Conservation (phyloP, 2,329 filamentous ascomycete species). For the Rugonectria rugulosa region DNA sequence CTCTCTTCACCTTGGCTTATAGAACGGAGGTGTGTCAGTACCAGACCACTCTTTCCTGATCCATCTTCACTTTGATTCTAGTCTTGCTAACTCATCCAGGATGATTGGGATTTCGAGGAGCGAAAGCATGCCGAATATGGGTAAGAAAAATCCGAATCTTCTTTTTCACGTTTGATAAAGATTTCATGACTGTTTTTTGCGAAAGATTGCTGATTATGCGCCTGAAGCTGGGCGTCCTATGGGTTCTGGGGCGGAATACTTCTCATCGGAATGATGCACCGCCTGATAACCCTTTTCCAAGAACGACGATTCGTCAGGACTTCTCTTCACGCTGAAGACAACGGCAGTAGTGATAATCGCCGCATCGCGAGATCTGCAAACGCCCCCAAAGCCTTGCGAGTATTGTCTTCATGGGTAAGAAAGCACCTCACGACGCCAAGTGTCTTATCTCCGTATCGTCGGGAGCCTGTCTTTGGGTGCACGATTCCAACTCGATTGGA, state of each 20-base stretch:
- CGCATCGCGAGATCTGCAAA: not conserved
- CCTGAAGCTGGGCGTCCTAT: not conserved
- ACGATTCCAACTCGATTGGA: not conserved
- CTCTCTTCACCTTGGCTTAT: not conserved
- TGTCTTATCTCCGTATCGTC: not conserved
- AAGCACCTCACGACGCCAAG: not conserved
- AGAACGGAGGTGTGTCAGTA: not conserved
- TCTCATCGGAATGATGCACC: not conserved
- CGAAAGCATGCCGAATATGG: not conserved
- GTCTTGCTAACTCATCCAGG: not conserved
- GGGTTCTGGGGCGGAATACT: not conserved
- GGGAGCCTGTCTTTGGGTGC: not conserved
- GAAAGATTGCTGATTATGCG: not conserved
- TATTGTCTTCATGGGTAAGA: not conserved
- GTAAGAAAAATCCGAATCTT: not conserved
- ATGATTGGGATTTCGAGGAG: not conserved
- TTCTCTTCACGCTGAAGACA: not conserved
- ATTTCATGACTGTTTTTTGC: not conserved
- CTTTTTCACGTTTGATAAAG: not conserved
- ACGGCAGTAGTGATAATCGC: not conserved
- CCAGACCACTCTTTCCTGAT: not conserved
- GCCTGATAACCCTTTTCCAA: not conserved
- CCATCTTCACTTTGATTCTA: not conserved
- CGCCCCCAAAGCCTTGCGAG: not conserved
- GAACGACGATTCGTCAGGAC: not conserved